These are phyloP conservation scores for Paramecium sonneborni DNA, from an alignment of 73 alveolate genomes.

Conservation along the genomic window DNA sequence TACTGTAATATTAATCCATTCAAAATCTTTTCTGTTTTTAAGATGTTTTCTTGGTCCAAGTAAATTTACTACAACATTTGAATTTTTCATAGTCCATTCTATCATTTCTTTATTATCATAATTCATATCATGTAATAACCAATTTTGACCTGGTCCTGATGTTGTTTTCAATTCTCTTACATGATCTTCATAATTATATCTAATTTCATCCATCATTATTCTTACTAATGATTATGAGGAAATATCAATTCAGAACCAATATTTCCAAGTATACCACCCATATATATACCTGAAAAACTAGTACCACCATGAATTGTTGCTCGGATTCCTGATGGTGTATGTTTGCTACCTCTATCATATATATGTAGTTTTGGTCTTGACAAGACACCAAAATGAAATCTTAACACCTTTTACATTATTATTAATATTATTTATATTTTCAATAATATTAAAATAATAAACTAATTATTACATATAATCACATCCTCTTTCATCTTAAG, in stretches of 20 bases:
- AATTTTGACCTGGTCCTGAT: slow-evolving; percentile 52
- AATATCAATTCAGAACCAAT: slow-evolving; percentile 66
- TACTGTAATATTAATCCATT: slow-evolving; percentile 65
- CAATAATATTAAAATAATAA: no score
- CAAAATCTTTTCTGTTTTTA: slow-evolving; percentile 58
- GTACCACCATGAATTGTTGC: slow-evolving; percentile 69
- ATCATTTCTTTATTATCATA: slow-evolving; percentile 68
- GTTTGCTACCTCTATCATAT: slow-evolving; percentile 58
- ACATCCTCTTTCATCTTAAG: no score
- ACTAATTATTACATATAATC: no score
- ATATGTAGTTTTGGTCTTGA: slow-evolving; percentile 54
- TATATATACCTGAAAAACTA: slow-evolving; percentile 58
- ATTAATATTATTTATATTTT: neutral
- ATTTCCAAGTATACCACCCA: slow-evolving; percentile 63
- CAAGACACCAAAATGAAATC: slow-evolving; percentile 28
- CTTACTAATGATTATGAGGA: slow-evolving; percentile 63
- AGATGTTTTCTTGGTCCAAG: slow-evolving; percentile 64
- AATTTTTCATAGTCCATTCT: slow-evolving; percentile 65
- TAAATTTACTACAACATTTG: slow-evolving; percentile 72
- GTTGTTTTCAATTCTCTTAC: slow-evolving; percentile 60
- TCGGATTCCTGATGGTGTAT: slow-evolving; percentile 60
- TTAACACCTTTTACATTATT: slow-evolving; percentile 7
- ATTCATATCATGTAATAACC: slow-evolving; percentile 57
- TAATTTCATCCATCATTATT: neutral
- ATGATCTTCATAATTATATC: slow-evolving; percentile 53